Conservation (phyloP, 768 basidiomycete genomes). For the Fomitopsis pulvina region DNA sequence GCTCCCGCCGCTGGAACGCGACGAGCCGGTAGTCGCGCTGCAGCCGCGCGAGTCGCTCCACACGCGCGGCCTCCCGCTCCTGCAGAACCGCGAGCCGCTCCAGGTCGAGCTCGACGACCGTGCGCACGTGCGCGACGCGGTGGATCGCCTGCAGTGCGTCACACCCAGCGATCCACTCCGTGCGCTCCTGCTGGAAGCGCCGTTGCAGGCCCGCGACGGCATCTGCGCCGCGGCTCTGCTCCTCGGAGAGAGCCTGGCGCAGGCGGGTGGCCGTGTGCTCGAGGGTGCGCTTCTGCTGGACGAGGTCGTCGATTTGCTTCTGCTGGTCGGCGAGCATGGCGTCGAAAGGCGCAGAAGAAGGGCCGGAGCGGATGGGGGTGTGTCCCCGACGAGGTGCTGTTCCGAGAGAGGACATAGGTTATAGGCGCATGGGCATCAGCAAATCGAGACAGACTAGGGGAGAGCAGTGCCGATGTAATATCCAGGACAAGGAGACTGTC, state of each 20-base stretch:
- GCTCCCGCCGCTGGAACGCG: conserved; percentile 60
- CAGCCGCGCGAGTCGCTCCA: conserved; percentile 51
- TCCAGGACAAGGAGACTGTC: no score
- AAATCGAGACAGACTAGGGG: neutral
- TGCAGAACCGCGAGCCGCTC: conserved; percentile 45
- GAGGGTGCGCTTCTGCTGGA: conserved; percentile 58
- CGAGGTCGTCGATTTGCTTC: conserved; percentile 67
- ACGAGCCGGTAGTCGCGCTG: conserved; percentile 63
- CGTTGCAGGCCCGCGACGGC: conserved; percentile 37
- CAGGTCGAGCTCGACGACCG: conserved; percentile 46
- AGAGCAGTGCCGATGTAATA: no score
- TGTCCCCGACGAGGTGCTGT: conserved; percentile 9
- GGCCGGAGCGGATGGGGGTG: conserved; percentile 12
- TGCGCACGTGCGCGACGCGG: conserved; percentile 56
- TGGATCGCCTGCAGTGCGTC: conserved; percentile 58
- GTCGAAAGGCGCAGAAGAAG: conserved; percentile 27
- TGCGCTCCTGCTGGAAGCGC: conserved; percentile 46
- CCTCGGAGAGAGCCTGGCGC: conserved; percentile 37
- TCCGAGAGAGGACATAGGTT: neutral
- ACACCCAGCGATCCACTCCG: conserved; percentile 55
- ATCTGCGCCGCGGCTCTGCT: conserved; percentile 36
- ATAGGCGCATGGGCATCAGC: neutral
- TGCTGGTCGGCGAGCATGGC: conserved; percentile 57
- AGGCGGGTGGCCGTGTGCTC: conserved; percentile 56
- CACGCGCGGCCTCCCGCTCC: conserved; percentile 46